Evolutionary conservation across 2,329 filamentous ascomycete species (phyloP).

Genomic region (Hypoxylon sp.): DNA sequence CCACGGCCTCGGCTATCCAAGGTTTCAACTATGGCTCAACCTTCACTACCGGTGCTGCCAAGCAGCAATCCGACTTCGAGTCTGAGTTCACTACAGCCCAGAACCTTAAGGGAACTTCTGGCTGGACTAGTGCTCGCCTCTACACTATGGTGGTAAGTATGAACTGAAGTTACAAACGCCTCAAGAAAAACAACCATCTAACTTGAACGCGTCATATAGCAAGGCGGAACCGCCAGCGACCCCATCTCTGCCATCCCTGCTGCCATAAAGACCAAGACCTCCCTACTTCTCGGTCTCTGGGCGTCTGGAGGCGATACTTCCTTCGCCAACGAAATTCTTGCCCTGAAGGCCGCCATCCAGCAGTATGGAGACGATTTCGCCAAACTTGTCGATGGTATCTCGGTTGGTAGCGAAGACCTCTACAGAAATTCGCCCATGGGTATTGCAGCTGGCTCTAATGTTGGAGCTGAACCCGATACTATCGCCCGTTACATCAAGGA

Average conservation of each 20-base stretch:
- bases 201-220: slow-evolving; percentile 58
- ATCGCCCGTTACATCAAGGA: slow-evolving; percentile 80
- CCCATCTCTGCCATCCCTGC: slow-evolving; percentile 73
- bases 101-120: slow-evolving; percentile 73
- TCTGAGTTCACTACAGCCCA: slow-evolving; percentile 77
- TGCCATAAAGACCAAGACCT: slow-evolving; percentile 84
- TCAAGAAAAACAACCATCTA: slow-evolving; percentile 20
- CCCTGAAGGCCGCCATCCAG: slow-evolving; percentile 77
- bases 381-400: slow-evolving; percentile 82
- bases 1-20: slow-evolving; percentile 59
- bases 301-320: slow-evolving; percentile 74
- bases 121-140: slow-evolving; percentile 79
- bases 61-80: slow-evolving; percentile 76
- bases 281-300: slow-evolving; percentile 88
- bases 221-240: slow-evolving; percentile 74
- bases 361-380: slow-evolving; percentile 78
- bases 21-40: slow-evolving; percentile 83
- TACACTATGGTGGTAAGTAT: slow-evolving; percentile 77
- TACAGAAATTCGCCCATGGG: slow-evolving; percentile 84
- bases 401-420: slow-evolving; percentile 88
- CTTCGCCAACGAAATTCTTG: slow-evolving; percentile 81
- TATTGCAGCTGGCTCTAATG: slow-evolving; percentile 71
- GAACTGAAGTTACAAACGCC: neutral
- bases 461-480: slow-evolving; percentile 73
- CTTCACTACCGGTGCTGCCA: slow-evolving; percentile 72